phyloP scores from a whole-genome alignment of 2,329 filamentous ascomycete species.

The Talaromyces funiculosus region DNA sequence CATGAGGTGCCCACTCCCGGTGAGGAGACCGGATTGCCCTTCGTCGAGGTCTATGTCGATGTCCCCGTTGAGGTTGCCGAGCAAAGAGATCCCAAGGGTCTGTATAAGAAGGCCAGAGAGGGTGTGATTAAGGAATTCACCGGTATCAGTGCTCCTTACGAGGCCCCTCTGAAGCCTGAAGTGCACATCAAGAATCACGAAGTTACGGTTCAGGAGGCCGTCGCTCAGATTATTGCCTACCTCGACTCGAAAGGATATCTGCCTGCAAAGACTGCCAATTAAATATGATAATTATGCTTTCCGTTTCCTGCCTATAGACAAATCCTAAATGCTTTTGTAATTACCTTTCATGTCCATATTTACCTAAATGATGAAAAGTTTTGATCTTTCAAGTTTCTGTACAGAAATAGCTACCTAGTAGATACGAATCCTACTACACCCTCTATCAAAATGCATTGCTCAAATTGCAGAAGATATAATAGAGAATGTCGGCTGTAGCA shows the following conservation, averaged over 20 bases:
- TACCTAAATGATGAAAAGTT: not conserved
- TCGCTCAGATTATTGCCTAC: conserved; percentile 76
- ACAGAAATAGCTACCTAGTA: not conserved
- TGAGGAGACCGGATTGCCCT: conserved; percentile 64
- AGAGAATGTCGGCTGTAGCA: conserved; percentile 1
- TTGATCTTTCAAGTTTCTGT: not conserved
- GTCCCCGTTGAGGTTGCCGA: conserved; percentile 87
- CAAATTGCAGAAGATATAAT: not conserved
- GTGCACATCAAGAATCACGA: conserved; percentile 79
- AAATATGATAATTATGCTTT: not conserved
- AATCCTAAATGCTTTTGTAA: not conserved
- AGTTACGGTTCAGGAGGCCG: conserved; percentile 80
- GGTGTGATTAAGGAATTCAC: conserved; percentile 98
- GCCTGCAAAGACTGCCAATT: conserved; percentile 32
- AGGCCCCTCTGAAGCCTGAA: conserved; percentile 79
- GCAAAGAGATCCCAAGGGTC: conserved; percentile 90
- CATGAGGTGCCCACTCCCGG: conserved; percentile 59
- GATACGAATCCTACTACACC: not conserved
- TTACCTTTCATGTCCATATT: conserved; percentile 3
- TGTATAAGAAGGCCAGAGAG: conserved; percentile 93
- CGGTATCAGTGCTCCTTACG: conserved; percentile 90
- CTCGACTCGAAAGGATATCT: conserved; percentile 63
- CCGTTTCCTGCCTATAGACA: not conserved
- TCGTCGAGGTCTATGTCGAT: conserved; percentile 92
- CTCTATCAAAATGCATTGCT: not conserved